Conservation (phyloP, 176 grass and related monocot genomes). For the Hordeum marinum region DNA sequence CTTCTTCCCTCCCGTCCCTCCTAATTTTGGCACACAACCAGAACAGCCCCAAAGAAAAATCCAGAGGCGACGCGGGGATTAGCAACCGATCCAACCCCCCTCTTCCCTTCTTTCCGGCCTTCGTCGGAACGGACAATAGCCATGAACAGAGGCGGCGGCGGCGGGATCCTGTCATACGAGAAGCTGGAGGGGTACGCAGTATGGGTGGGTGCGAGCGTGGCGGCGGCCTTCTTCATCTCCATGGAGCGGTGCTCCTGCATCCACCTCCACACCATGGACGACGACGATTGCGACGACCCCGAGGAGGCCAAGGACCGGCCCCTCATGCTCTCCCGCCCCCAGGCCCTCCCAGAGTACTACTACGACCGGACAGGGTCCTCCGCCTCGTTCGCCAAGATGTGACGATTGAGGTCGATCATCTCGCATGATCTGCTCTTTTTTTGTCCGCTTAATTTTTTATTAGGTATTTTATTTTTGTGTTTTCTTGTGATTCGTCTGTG, state of each 20-base stretch:
- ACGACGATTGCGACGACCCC: conserved; percentile 55
- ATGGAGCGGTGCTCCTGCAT: conserved; percentile 82
- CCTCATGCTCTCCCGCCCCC: conserved; percentile 55
- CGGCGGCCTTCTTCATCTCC: conserved; percentile 70
- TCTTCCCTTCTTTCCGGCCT: background rate
- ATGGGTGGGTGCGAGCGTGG: conserved; percentile 61
- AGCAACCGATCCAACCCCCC: background rate
- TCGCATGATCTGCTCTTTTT: background rate
- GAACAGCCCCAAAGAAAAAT: background rate
- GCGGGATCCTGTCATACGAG: background rate
- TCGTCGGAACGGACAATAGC: background rate
- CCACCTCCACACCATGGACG: conserved; percentile 68
- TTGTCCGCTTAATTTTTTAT: background rate
- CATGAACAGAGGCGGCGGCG: conserved; percentile 25
- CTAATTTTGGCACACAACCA: conserved; percentile 2
- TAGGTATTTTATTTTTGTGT: background rate
- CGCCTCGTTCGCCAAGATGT: conserved; percentile 50
- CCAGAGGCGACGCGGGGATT: background rate
- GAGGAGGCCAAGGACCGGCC: conserved; percentile 67
- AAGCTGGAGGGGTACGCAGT: conserved; percentile 40
- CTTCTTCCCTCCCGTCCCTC: background rate
- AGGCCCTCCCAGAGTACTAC: conserved; percentile 47
- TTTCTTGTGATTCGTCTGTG: background rate
- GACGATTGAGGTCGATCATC: background rate
- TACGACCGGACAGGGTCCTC: conserved; percentile 29